phyloP scores from a whole-genome alignment of 768 basidiomycete genomes.

The Kwoniella newhampshirensis region DNA sequence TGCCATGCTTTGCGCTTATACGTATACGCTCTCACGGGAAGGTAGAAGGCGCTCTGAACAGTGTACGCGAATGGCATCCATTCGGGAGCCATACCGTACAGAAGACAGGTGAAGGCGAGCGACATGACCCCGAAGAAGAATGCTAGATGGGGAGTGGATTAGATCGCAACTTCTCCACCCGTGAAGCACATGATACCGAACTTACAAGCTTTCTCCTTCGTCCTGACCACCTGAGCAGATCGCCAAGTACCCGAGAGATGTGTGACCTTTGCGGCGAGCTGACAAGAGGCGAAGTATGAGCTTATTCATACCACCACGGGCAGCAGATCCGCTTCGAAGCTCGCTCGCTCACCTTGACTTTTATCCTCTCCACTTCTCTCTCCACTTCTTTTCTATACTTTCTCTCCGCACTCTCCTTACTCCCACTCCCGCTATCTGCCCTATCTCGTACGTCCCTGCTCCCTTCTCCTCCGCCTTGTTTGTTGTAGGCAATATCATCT shows the following conservation, averaged over 20 bases:
- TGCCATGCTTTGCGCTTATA: constrained; percentile 95
- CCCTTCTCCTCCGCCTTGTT: constrained; percentile 1
- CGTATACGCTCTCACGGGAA: constrained; percentile 75
- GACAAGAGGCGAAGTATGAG: constrained; percentile 61
- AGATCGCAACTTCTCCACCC: too few relatives aligned
- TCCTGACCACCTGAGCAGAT: constrained; percentile 62
- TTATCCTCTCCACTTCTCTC: constrained; percentile 80
- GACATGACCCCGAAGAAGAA: constrained; percentile 95
- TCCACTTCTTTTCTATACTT: constrained; percentile 74
- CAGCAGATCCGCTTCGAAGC: neutral
- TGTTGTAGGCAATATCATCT: constrained; percentile 19
- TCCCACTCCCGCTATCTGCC: constrained; percentile 6
- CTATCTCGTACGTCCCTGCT: constrained; percentile 4
- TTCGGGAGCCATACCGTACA: constrained; percentile 84
- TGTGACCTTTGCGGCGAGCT: constrained; percentile 80
- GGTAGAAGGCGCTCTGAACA: constrained; percentile 69
- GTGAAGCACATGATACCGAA: neutral
- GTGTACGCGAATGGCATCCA: constrained; percentile 90
- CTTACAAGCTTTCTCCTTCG: constrained; percentile 58
- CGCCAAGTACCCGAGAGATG: constrained; percentile 83
- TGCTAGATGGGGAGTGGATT: constrained; percentile 54
- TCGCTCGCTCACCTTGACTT: constrained; percentile 64
- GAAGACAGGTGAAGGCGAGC: constrained; percentile 74
- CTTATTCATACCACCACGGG: constrained; percentile 59
- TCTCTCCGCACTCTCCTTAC: constrained; percentile 58